Evolutionary conservation across 2,329 filamentous ascomycete species (phyloP), one percentile per base, ranked within the genome.

Genomic region (Fusarium tricinctum): DNA sequence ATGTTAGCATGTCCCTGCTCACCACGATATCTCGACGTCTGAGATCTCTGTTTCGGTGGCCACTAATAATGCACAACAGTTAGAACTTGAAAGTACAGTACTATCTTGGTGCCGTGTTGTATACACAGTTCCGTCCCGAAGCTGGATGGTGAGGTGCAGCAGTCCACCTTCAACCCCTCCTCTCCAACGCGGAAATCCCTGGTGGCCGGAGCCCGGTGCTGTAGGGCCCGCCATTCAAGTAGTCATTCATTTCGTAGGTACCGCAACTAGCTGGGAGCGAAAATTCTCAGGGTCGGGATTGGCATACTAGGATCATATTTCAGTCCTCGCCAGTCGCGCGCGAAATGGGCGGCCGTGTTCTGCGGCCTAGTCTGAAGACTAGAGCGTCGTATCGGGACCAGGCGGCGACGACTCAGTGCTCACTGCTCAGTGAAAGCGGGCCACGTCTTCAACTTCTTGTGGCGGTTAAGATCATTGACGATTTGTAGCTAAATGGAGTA

Each of bases 371-470:
- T 46, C 28, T 56, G 40, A 58, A 56, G 56, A 54, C 68, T 65
- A 61, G 63, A 73, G 69, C 52, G 60, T 70, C 57, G 70, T 63
- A 62, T 63, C 63, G 69, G 72, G 63, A 65, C 60, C 53, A 50
- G 60, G 59, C 69, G 59, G 59, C 67, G 60, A 63, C 72, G 69
- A 73, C 71, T 74, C 72, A 74, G 67, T 74, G 72, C 69, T 74
- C 72, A 74, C 65, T 74, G 72, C 69, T 74, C 72, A 74, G 67
- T 74, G 70, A 71, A 67, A 70, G 72, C 70, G 72, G 71, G 70
- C 71, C 72, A 74, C 69, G 72, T 73, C 73, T 72, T 68, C 72
- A 71, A 72, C 67, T 70, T 70, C 67, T 70, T 68, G 72, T 72
- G 70, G 72, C 72, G 70, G 71, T 66, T 74, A 68, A 50, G 50